A percentile compares a stretch with the other conserved stretches of the same genome.
Conservation (phyloP, 495 filamentous ascomycete species). For the Neurospora sp. region DNA sequence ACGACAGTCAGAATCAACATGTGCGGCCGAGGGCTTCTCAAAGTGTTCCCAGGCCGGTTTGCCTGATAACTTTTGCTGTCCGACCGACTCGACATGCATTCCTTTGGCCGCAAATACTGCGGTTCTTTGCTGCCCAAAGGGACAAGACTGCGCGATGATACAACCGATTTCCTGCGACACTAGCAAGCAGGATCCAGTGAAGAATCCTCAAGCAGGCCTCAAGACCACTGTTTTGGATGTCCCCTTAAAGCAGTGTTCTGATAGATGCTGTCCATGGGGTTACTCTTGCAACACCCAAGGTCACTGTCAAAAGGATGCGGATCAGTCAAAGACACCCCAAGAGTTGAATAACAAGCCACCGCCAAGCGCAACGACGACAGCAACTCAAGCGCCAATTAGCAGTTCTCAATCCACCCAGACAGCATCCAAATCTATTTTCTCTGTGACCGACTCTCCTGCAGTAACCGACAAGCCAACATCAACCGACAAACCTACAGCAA, state of each 20-base stretch:
- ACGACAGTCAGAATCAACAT: constrained; percentile 21
- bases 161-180: constrained; percentile 63
- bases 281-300: constrained; percentile 51
- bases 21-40: constrained; percentile 17
- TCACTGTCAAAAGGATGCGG: constrained; percentile 27
- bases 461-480: not conserved
- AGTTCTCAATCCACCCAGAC: not conserved
- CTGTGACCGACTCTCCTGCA: not conserved
- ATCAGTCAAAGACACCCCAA: constrained; percentile 18
- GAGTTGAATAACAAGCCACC: constrained; percentile 10
- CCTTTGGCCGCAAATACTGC: constrained; percentile 56
- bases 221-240: constrained; percentile 58
- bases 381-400: constrained; percentile 1
- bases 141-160: constrained; percentile 53
- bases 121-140: constrained; percentile 66
- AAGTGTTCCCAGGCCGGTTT: constrained; percentile 46
- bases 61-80: constrained; percentile 70
- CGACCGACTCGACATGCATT: constrained; percentile 49
- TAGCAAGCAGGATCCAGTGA: constrained; percentile 50
- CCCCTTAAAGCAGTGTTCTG: constrained; percentile 46
- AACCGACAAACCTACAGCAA: not conserved
- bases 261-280: constrained; percentile 70
- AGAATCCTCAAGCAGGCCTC: constrained; percentile 49
- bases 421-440: not conserved
- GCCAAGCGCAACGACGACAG: constrained; percentile 7